A percentile compares a stretch with the other conserved stretches of the same genome.
Conservation (phyloP, 2,329 filamentous ascomycete species). For the Claviceps cyperi region DNA sequence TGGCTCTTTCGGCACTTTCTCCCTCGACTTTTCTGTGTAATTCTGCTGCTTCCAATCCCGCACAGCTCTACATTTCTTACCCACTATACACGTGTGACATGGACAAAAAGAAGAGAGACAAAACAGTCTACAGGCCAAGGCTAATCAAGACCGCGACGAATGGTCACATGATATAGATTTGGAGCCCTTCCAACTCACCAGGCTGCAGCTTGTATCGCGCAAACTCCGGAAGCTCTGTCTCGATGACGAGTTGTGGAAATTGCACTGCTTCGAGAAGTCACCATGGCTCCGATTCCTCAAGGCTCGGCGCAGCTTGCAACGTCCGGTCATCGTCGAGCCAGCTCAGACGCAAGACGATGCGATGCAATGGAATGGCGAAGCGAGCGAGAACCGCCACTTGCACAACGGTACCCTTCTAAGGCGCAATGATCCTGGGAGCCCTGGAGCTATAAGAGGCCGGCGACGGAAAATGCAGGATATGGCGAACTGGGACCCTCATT, state of each 20-base stretch:
- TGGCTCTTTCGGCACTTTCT: not conserved
- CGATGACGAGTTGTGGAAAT: slow-evolving; percentile 65
- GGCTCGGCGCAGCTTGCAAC: slow-evolving; percentile 18
- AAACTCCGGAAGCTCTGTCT: slow-evolving; percentile 52
- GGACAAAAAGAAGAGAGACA: not conserved
- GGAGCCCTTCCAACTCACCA: slow-evolving; percentile 34
- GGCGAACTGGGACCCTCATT: slow-evolving; percentile 73
- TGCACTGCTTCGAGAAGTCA: slow-evolving; percentile 58
- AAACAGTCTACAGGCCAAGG: not conserved
- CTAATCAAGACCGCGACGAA: not conserved
- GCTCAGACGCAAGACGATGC: not conserved
- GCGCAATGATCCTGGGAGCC: not conserved
- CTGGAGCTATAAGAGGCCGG: not conserved
- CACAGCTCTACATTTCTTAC: not conserved
- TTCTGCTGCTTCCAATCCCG: not conserved
- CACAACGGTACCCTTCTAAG: not conserved
- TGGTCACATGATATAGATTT: slow-evolving; percentile 15
- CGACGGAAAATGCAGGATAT: slow-evolving; percentile 34
- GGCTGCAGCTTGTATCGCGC: slow-evolving; percentile 54
- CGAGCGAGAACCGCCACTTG: not conserved
- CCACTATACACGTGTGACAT: not conserved
- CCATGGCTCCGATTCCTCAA: slow-evolving; percentile 47
- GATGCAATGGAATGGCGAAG: slow-evolving; percentile 7
- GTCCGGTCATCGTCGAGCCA: slow-evolving; percentile 12
- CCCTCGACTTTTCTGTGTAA: not conserved